Conservation (phyloP, 2,329 filamentous ascomycete genomes). For the Stemphylium vesicarium region DNA sequence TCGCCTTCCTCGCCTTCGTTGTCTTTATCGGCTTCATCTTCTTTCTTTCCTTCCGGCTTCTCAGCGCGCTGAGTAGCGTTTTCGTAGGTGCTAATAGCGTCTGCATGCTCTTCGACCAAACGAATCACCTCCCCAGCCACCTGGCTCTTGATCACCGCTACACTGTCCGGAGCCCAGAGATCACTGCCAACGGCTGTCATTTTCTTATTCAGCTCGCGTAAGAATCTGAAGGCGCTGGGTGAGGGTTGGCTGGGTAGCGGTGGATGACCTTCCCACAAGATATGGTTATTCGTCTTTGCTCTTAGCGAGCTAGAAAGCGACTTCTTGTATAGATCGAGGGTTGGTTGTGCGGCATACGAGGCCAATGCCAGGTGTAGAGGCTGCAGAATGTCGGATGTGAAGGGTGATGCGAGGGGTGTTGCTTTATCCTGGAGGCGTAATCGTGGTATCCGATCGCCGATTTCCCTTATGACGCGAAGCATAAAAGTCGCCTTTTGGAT, state of each 20-base stretch:
- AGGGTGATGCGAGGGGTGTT: conserved; percentile 33
- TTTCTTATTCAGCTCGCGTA: conserved; percentile 67
- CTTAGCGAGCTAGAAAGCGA: conserved; percentile 54
- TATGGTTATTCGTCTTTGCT: conserved; percentile 64
- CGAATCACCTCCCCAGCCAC: conserved; percentile 60
- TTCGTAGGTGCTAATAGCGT: conserved; percentile 19
- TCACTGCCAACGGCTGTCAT: conserved; percentile 78
- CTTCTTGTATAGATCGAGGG: conserved; percentile 53
- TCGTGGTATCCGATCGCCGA: conserved; percentile 63
- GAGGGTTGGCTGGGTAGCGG: conserved; percentile 80
- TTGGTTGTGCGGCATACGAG: conserved; percentile 56
- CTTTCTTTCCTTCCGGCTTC: conserved; percentile 11
- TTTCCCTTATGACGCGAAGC: conserved; percentile 74
- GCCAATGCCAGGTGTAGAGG: conserved; percentile 69
- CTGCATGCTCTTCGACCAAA: conserved; percentile 44
- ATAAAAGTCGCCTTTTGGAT: conserved; percentile 65
- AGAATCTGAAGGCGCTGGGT: conserved; percentile 72
- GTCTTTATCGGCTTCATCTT: not conserved
- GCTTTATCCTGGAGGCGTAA: conserved; percentile 42
- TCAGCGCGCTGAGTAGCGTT: conserved; percentile 3
- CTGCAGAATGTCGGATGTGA: conserved; percentile 62
- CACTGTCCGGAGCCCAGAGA: conserved; percentile 77
- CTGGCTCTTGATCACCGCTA: conserved; percentile 66
- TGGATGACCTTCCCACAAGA: conserved; percentile 81
- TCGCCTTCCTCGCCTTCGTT: conserved; percentile 3